Conservation (phyloP, 805 yeast species). For the Ogataea henricii region DNA sequence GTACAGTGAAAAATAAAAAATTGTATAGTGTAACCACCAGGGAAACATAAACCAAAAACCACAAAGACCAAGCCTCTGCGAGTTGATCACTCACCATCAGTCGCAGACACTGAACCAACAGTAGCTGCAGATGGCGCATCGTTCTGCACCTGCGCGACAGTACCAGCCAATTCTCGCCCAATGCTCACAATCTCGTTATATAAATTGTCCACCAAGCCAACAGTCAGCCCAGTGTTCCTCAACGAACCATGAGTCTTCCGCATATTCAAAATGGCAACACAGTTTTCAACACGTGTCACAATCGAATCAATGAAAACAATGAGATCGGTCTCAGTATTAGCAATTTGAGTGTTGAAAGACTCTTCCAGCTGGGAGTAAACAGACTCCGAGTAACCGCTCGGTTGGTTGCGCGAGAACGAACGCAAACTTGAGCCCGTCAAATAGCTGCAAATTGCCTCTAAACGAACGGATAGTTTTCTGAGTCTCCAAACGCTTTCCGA, state of each 20-base stretch:
- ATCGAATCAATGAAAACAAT: constrained; percentile 61
- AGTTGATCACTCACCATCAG: no score
- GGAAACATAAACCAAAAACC: neutral
- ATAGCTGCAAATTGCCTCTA: constrained; percentile 59
- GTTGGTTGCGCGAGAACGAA: constrained; percentile 7
- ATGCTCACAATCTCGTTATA: constrained; percentile 12
- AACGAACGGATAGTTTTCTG: constrained; percentile 53
- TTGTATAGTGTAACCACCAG: neutral
- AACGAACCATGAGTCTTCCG: constrained; percentile 36
- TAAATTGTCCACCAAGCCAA: constrained; percentile 28
- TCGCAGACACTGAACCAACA: neutral
- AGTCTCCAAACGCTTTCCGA: constrained; percentile 38
- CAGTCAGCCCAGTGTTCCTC: constrained; percentile 10
- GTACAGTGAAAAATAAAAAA: neutral
- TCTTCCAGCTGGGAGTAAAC: constrained; percentile 23
- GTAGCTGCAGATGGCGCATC: neutral
- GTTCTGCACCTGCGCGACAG: neutral
- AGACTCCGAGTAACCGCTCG: constrained; percentile 15
- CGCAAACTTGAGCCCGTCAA: constrained; percentile 37
- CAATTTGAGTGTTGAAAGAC: constrained; percentile 15
- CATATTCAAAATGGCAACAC: constrained; percentile 46
- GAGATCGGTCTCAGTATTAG: constrained; percentile 43
- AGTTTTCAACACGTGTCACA: constrained; percentile 68
- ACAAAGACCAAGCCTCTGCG: neutral
- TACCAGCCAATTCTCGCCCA: constrained; percentile 3